Base-by-base conservation (phyloP, 805 yeast genomes). In the Pichia deserticola region DNA sequence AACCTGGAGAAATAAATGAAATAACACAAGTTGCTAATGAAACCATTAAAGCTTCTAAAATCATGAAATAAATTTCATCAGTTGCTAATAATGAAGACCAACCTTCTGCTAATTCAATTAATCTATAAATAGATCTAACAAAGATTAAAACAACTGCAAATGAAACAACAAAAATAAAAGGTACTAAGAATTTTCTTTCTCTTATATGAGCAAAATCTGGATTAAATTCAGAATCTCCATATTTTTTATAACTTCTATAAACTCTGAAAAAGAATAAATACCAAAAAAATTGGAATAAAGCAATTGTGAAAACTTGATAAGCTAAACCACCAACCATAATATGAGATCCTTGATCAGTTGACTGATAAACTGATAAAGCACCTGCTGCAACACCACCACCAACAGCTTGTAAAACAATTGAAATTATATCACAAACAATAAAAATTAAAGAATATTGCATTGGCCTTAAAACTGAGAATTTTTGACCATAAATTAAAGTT, bases 311-410 rank as follows among this genome's bases (percentile, higher is more conserved):
- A 5, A 87, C 90, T 67, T 89, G 96, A 59, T 84, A 73, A 0
- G 82, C 84, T 44, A 89, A 72, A 7, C 96, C 96, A 3, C 77
- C 90, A 43, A 87, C 76, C 83, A 89, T 85, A 44, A 84, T 64
- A 60, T 81, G 72, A 1, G 85, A 73, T n/a, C 92, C 92, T 2
- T 50, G 39, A 0, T 59, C 52, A 1, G 77, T 59, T 39, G 61
- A 58, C 12, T 67, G 60, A 40, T 60, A 59, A 3, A 47, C 45
- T 8, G 64, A 53, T 7, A 74, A 62, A 0, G 78, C 72, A 2
- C 64, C 54, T 38, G 85, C 81, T 2, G 89, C 86, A 41, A 77
- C 65, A 47, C 84, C 93, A 59, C 95, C 95, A 42, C 95, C 95
- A 9, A 69, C 74, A 4, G 82, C 90, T 66, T 87, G 96, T 25